Percentiles rank a stretch among this genome's conserved stretches.
Evolutionary conservation across 495 filamentous ascomycete species (phyloP).

Genomic region (Mytilinidion resinicola): DNA sequence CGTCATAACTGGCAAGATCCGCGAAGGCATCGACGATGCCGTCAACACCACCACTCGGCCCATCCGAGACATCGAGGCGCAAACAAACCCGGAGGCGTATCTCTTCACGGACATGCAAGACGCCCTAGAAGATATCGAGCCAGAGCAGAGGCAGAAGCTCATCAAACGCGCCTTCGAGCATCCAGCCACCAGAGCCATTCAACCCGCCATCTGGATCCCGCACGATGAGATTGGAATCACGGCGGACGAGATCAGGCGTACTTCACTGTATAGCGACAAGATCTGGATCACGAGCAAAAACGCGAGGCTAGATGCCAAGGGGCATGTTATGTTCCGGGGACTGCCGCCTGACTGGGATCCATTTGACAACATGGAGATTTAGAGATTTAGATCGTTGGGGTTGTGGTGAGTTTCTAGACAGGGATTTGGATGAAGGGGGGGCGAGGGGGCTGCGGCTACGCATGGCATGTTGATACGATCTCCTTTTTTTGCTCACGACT

Average conservation of each 20-base stretch:
- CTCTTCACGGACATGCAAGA: conserved; percentile 83
- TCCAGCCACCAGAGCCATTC: conserved; percentile 73
- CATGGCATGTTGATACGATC: too few relatives aligned
- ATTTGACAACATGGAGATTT: conserved; percentile 28
- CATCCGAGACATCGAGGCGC: conserved; percentile 57
- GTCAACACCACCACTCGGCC: conserved; percentile 17
- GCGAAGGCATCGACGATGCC: conserved; percentile 12
- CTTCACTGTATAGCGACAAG: conserved; percentile 66
- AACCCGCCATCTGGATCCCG: conserved; percentile 91
- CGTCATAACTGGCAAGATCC: conserved; percentile 12
- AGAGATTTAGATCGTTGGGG: background rate
- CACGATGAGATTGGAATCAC: conserved; percentile 84
- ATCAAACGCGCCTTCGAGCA: conserved; percentile 89
- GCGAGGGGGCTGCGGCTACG: too few relatives aligned
- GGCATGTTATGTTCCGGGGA: conserved; percentile 76
- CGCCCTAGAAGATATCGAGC: conserved; percentile 88
- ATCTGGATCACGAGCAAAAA: conserved; percentile 95
- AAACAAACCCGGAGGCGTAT: conserved; percentile 64
- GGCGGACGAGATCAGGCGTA: conserved; percentile 82
- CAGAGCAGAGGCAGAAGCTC: conserved; percentile 80
- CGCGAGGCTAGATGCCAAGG: conserved; percentile 76
- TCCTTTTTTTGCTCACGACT: too few relatives aligned
- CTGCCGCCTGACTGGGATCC: conserved; percentile 73
- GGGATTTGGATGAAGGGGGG: too few relatives aligned
- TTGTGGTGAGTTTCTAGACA: too few relatives aligned